Conservation (phyloP, 139 green algal genomes). For the Tetratostichococcus sp. region DNA sequence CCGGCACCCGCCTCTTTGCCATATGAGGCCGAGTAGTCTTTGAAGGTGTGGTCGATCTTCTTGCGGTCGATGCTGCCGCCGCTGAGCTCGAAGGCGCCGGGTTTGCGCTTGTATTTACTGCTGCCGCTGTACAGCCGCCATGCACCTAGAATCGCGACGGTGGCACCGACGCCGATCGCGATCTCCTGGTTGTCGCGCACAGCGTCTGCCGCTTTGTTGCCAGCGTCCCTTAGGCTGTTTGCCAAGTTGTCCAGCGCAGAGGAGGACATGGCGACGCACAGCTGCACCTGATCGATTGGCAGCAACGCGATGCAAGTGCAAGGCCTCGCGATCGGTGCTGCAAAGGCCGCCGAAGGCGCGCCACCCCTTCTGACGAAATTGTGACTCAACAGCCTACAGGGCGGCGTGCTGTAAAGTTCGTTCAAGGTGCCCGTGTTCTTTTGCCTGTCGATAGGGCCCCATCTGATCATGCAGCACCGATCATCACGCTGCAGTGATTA, state of each 20-base stretch:
- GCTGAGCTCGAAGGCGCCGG: constrained; percentile 56
- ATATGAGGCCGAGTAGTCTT: constrained; percentile 54
- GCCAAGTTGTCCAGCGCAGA: constrained; percentile 4
- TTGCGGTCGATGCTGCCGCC: constrained; percentile 56
- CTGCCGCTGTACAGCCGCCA: not conserved
- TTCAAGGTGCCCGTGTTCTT: no score
- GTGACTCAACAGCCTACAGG: no score
- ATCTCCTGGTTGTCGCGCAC: constrained; percentile 31
- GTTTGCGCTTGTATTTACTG: constrained; percentile 36
- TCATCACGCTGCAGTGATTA: no score
- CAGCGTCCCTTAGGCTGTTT: constrained; percentile 36
- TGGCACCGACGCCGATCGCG: constrained; percentile 12
- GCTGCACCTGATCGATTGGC: no score
- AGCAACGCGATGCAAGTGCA: no score
- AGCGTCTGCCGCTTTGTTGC: constrained; percentile 48
- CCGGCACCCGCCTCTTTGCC: constrained; percentile 29
- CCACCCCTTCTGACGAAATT: no score
- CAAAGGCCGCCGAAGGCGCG: no score
- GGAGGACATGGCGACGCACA: no score
- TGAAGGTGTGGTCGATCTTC: constrained; percentile 60
- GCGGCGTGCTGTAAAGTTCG: no score
- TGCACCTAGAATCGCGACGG: constrained; percentile 8
- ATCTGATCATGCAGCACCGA: no score
- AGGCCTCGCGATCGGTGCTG: no score
- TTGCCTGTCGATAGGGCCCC: no score